Evolutionary conservation across 2,329 filamentous ascomycete genomes (phyloP), one percentile per base, ranked within the genome.

Genomic region (Blastomyces gilchristii): DNA sequence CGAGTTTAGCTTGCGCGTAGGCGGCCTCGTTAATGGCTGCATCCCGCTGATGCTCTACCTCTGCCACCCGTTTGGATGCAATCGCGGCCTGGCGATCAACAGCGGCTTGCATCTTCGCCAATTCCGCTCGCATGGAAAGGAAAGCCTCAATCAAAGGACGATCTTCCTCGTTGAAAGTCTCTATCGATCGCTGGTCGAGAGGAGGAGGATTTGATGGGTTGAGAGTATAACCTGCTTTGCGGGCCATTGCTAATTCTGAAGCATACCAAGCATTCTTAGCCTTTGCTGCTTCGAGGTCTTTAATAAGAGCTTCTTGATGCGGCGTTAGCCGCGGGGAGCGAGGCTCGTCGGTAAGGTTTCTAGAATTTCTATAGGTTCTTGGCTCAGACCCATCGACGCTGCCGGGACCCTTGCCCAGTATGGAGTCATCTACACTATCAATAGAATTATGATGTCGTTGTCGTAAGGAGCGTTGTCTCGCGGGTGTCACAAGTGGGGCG

Each of bases 191-290:
- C 68, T 88, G 86, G 66, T 97, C 93, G 79, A 0, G 86, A 81
- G 16, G 90, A 86, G 70, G 85, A 53, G 65, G 18, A 31, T 64
- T 67, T 18, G 66, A 39, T 3, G 60, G 89, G 34, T 85, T 83
- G 0, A 86, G 85, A 2, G 85, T 18, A 71, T 97, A 99, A 5
- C 94, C 94, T 50, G 90, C 85, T 76, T 96, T 96, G 59, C 89
- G 86, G 7, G 94, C 95, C 66, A 99, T 80, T 63, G 96, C 91
- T 56, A 99, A 81, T 76, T 99, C 94, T 0, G 93, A 97, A 8
- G 91, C 91, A 75, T 96, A 97, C 94, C 94, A 99, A 0, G 93
- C 93, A 76, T 96, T 97, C 60, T 89, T 85, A 71, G 88, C 94
- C 70, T 90, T 90, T 3, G 87, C 83, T 9, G 86, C 82, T 72